These are phyloP conservation scores for Phytophthora pluvialis DNA, from an alignment of 352 stramenopile species.

Conservation along the genomic window DNA sequence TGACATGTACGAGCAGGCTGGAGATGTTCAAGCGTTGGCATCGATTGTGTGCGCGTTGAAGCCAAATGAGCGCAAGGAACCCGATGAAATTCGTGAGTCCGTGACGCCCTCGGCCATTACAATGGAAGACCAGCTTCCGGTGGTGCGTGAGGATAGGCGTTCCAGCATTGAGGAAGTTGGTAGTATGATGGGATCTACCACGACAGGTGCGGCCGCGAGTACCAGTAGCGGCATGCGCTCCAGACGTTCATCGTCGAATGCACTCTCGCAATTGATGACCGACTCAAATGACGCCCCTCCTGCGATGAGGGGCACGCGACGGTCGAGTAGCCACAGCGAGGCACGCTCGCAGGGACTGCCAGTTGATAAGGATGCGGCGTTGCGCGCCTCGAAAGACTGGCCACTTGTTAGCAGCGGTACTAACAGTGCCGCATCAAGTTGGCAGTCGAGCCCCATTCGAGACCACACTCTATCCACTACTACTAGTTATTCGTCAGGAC, in stretches of 20 bases:
- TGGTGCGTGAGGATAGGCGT: constrained; percentile 36
- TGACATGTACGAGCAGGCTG: constrained; percentile 78
- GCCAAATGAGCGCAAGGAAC: constrained; percentile 39
- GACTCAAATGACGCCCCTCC: constrained; percentile 53
- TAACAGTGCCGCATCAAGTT: constrained; percentile 34
- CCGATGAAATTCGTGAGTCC: constrained; percentile 15
- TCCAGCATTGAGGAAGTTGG: constrained; percentile 25
- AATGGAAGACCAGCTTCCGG: constrained; percentile 42
- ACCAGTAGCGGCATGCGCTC: constrained; percentile 22
- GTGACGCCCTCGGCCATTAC: constrained; percentile 29
- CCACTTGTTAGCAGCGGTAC: constrained; percentile 28
- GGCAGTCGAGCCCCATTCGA: constrained; percentile 36
- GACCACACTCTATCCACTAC: constrained; percentile 15
- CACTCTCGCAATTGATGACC: constrained; percentile 33
- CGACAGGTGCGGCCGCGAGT: constrained; percentile 15
- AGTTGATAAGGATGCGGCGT: constrained; percentile 27
- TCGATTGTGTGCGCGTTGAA: constrained; percentile 81
- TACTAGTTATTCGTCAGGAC: constrained; percentile 11
- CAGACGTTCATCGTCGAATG: constrained; percentile 45
- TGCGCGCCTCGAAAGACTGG: constrained; percentile 60
- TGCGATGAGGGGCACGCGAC: constrained; percentile 52
- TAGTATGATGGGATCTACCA: constrained; percentile 5
- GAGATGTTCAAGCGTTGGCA: constrained; percentile 76
- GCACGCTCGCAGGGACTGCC: constrained; percentile 29
- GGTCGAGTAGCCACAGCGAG: constrained; percentile 76